Base-by-base conservation (phyloP, 129 eudicot species). In the Heracleum sosnowskyi region DNA sequence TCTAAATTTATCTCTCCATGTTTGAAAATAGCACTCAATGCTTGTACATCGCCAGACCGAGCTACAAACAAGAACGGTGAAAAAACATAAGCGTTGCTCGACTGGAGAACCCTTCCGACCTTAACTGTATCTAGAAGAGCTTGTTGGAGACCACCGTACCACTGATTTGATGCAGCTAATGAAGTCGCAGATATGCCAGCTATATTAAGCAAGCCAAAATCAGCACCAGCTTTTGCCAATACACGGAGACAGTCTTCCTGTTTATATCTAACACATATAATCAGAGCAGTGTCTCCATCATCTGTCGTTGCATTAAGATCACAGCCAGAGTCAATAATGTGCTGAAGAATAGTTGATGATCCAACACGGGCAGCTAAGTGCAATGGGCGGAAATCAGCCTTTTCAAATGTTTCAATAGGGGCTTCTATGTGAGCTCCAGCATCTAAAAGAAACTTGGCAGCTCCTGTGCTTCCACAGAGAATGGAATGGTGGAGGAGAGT, bases 401-500 rank as follows among this genome's bases (percentile, higher is more conserved):
- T 83, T 74, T 81, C 70, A 74, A 69, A 45, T 57, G 92, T 84
- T 79, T 80, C 85, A 29, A 93, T 55, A 0, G 89, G 89, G 77
- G 78, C 64, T 83, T 93, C 97, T 7, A 84, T 76, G 53, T 91
- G 89, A 33, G 90, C 91, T 29, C 91, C 91, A 4, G 49, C 76
- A 8, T 81, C 87, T 47, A 93, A 73, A 40, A 91, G 87, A 74
- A 91, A 78, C 33, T 88, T 87, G 26, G 84, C 77, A 70, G 97
- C 93, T 79, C 76, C 76, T 51, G 87, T 17, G 62, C 88, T 93
- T 35, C 78, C 82, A 74, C 98, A 89, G 41, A 93, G 89, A 46
- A 93, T 88, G 45, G 96, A 97, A 75, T 93, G 98, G 84, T 91
- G 98, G 82, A 93, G 69, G 73, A 91, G 78, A 66, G 91, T 89